Evolutionary conservation across 2,329 filamentous ascomycete genomes (phyloP), one percentile per base, ranked within the genome.

Genomic region (Paraphoma sp.): DNA sequence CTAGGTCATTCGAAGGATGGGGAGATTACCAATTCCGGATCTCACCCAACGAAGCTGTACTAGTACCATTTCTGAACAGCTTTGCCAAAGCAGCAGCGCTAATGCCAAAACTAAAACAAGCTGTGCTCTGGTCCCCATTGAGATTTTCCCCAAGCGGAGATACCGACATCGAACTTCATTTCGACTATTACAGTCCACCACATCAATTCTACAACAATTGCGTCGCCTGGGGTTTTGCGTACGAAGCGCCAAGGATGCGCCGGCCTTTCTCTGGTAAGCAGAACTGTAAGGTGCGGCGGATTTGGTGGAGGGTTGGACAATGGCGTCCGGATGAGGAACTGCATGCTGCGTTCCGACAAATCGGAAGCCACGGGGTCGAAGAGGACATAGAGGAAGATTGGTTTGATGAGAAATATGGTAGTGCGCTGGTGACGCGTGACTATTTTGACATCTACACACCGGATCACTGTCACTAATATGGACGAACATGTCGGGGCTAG

Each of bases 21-120:
- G 4, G 17, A 38, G 9, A 33, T 11, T 54, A 46, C 45, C 16
- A 33, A 12, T 56, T 54, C 17, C 48, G 54, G 1, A 47, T 58
- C 1, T n/a, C 17, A n/a, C 57, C 60, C 14, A 57, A 57, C 49
- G 46, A 60, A 4, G 18, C 40, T 2, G 30, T 23, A 6, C 28
- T 53, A 6, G 30, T 28, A 7, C 58, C 53, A 5, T 61, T 63
- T 23, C 45, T 63, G 6, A 30, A 31, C 6, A 41, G 23, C 9
- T 61, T 63, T 40, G 57, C 60, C 17, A 63, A 61, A 44, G 60
- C 60, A 11, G 55, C 54, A 16, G 17, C 58, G 0, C 18, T 38
- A 11, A 63, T 63, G 60, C 55, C 58, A 4, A 16, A 16, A 3
- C 28, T 63, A 17, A 51, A 48, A 40, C 11, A 57, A 2, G 41